A percentile compares a stretch with the other conserved stretches of the same genome.
Conservation (phyloP, 306 rosid species). For the Dalbergia cultrata region DNA sequence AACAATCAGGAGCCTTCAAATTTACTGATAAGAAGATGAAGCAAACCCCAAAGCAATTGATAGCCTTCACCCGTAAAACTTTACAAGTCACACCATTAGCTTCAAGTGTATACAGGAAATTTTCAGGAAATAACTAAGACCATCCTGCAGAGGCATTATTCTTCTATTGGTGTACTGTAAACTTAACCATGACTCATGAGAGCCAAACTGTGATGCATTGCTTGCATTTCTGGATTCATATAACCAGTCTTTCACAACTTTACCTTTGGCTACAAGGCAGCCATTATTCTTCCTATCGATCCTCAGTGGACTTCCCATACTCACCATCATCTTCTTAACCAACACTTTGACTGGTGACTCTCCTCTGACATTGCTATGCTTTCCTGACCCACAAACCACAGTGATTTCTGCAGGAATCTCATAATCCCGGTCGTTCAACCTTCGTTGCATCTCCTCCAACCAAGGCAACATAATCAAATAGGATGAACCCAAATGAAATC, state of each 20-base stretch:
- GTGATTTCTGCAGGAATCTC: constrained; percentile 59
- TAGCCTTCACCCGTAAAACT: too few species aligned
- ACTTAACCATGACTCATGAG: too few species aligned
- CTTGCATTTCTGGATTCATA: constrained; percentile 30
- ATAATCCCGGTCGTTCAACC: constrained; percentile 46
- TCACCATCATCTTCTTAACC: constrained; percentile 72
- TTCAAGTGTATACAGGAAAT: too few species aligned
- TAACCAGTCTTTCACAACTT: constrained; percentile 69
- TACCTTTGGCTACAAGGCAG: constrained; percentile 85
- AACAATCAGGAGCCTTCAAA: too few species aligned
- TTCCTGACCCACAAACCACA: constrained; percentile 77
- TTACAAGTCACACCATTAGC: too few species aligned
- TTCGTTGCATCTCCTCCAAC: constrained; percentile 67
- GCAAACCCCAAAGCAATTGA: too few species aligned
- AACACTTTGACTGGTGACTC: constrained; percentile 69
- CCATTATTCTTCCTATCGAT: constrained; percentile 75
- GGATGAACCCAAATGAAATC: constrained; percentile 74
- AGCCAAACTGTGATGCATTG: too few species aligned
- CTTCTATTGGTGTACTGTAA: too few species aligned
- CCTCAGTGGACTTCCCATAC: constrained; percentile 68
- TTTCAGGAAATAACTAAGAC: too few species aligned
- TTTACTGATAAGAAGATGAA: too few species aligned
- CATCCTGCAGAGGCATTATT: too few species aligned
- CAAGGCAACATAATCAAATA: constrained; percentile 76
- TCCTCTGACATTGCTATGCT: constrained; percentile 82